Evolutionary conservation across 306 rosid genomes (phyloP), one percentile per base, ranked within the genome.

Genomic region (Lagenaria siceraria): DNA sequence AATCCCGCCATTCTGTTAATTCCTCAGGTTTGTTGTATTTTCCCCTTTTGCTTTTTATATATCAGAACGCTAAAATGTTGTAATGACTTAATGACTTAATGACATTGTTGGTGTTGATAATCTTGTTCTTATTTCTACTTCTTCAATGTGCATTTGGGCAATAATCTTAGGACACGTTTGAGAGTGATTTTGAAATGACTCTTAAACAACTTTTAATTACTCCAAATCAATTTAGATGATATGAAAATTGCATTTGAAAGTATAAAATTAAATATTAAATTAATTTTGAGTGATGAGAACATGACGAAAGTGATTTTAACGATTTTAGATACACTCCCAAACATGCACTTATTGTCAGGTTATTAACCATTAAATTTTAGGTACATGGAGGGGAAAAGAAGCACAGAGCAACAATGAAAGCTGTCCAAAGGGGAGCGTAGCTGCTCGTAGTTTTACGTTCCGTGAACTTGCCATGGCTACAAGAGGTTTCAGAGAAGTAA

Each of bases 391-490:
- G 80, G 85, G 76, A 10, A 89, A 58, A 83, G 78, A 42, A 27
- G 71, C 6, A 54, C 66, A 18, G 76, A 66, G 76, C 71, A 85
- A 35, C 66, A 60, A 66, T n/a, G 59, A 68, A 9, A 75, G 33
- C 33, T 15, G 70, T 72, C n/a, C 81, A 5, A 83, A 76, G 52
- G 69, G 65, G 79, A 78, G 79, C 35, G 49, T 2, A 17, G 89
- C 63, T 36, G 88, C 89, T 7, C 85, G 86, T 25, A 88, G 91
- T 66, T 88, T 86, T 77, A 80, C 90, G 1, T 95, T 95, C 73
- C 89, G 90, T 10, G 99, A 95, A 83, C 96, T 95, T 6, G 97
- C 97, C 18, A 78, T 70, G 0, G 99, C 97, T 36, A 90, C 97
- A 2, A 85, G 83, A 74, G 92, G 93, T 36, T 90, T 90, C 81